Percentiles rank a stretch among this genome's conserved stretches.
These are phyloP conservation scores for Gamarada debralockiae DNA, from an alignment of 495 filamentous ascomycete species.

Conservation along the genomic window DNA sequence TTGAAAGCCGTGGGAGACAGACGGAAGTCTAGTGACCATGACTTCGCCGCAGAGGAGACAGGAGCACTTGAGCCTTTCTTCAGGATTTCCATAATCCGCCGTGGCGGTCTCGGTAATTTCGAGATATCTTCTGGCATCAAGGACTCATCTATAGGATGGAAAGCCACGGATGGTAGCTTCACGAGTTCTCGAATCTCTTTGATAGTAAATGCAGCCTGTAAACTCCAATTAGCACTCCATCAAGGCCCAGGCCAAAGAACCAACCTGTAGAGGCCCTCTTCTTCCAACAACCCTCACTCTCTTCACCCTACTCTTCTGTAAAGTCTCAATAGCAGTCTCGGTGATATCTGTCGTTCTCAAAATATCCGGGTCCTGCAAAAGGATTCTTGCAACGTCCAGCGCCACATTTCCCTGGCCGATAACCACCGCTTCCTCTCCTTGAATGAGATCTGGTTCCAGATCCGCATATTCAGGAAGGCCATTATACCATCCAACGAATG, in stretches of 20 bases:
- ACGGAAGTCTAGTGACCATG: constrained; percentile 82
- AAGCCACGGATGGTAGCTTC: constrained; percentile 67
- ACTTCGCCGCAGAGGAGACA: constrained; percentile 46
- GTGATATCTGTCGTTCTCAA: constrained; percentile 85
- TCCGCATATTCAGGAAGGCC: constrained; percentile 80
- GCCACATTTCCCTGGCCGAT: constrained; percentile 97
- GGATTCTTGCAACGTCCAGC: constrained; percentile 85
- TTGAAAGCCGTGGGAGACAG: constrained; percentile 70
- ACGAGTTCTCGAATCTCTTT: constrained; percentile 89
- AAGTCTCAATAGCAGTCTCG: constrained; percentile 69
- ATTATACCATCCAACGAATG: constrained; percentile 99
- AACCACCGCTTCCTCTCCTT: constrained; percentile 80
- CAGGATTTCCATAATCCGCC: constrained; percentile 76
- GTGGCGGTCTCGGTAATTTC: constrained; percentile 65
- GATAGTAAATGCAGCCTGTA: constrained; percentile 83
- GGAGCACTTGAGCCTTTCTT: constrained; percentile 61
- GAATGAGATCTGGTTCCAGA: constrained; percentile 70
- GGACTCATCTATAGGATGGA: constrained; percentile 61
- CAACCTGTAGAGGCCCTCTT: constrained; percentile 79
- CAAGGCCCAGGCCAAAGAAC: constrained; percentile 4
- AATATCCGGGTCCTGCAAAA: constrained; percentile 67
- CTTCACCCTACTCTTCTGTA: constrained; percentile 71
- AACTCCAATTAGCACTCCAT: constrained; percentile 8
- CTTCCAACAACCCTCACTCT: constrained; percentile 81
- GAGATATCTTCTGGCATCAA: constrained; percentile 61